A percentile compares a stretch with the other conserved stretches of the same genome.
Conservation (phyloP, 2,329 filamentous ascomycete species). For the Fusarium redolens region DNA sequence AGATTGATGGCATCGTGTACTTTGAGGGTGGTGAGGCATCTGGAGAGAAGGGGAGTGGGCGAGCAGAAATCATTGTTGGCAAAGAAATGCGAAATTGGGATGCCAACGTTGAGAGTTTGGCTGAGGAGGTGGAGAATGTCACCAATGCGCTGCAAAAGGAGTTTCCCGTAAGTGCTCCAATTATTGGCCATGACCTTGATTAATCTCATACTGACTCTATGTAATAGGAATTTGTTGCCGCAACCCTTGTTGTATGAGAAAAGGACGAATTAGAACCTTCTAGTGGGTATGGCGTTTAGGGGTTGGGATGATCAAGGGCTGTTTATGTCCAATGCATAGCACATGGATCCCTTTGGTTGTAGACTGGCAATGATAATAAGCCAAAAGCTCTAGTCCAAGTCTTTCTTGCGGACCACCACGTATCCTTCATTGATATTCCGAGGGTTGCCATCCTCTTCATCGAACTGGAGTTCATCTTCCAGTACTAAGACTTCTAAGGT, state of each 20-base stretch:
- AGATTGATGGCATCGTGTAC: conserved; percentile 88
- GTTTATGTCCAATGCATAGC: conserved; percentile 35
- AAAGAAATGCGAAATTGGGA: conserved; percentile 89
- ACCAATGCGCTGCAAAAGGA: conserved; percentile 83
- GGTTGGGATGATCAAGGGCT: conserved; percentile 29
- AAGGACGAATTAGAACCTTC: conserved; percentile 28
- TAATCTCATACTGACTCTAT: conserved; percentile 16
- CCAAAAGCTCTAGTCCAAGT: conserved; percentile 57
- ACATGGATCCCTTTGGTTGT: conserved; percentile 31
- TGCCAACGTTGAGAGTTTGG: conserved; percentile 83
- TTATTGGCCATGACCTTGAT: background rate
- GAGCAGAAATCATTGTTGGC: conserved; percentile 71
- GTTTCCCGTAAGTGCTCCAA: conserved; percentile 69
- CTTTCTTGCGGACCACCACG: conserved; percentile 63
- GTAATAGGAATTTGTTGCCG: conserved; percentile 65
- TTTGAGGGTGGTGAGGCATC: conserved; percentile 82
- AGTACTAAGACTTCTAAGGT: background rate
- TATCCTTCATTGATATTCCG: conserved; percentile 63
- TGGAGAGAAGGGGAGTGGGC: conserved; percentile 74
- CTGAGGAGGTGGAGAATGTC: conserved; percentile 90
- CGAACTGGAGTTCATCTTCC: conserved; percentile 49
- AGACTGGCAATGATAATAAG: conserved; percentile 24
- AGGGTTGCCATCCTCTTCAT: conserved; percentile 63
- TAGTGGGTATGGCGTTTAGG: conserved; percentile 39
- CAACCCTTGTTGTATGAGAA: conserved; percentile 58